Evolutionary conservation across 352 stramenopile genomes (phyloP), one percentile per base, ranked within the genome.

Genomic region (Phytopythium sindhum): DNA sequence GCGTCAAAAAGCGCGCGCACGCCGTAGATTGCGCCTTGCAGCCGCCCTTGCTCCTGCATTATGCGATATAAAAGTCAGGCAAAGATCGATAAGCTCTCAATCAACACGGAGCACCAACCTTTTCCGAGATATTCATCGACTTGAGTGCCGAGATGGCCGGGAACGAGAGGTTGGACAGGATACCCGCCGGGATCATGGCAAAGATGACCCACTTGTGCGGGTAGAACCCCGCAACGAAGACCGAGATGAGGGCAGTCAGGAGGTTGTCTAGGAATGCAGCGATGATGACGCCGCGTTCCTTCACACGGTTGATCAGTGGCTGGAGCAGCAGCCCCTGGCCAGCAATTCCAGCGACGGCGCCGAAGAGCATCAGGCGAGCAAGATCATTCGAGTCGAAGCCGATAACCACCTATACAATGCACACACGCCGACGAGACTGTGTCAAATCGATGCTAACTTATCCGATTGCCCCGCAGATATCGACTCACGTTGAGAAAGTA

Each of bases 11-110:
- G 64, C 3, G 77, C 84, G 7, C 84, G 75, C 11, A 69, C 81
- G 21, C 74, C 80, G 59, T 90, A 90, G 57, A 93, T 88, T 35
- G 81, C 80, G 6, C 84, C 82, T 66, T 93, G 84, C 0, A 93
- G 65, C 8, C 81, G 79, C 7, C 84, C 84, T 84, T 93, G 84
- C 41, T 93, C 82, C 68, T 88, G 48, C 33, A 53, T 45, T 23
- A 15, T 4, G 39, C 12, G 12, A n/a, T 14, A 21, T 45, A 14
- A 4, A 45, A 45, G 14, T 45, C 39, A 45, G 39, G 4, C 39
- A n/a, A n/a, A 23, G 19, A 5, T 21, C 42, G 26, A 3, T 12
- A 12, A 2, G 1, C 9, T 5, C 2, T n/a, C n/a, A 23, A 45
- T n/a, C 21, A 26, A 26, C 42, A 14, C 19, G 42, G 35, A 35